Conservation (phyloP, 805 yeast genomes). For the Blastobotrys chiropterorum region DNA sequence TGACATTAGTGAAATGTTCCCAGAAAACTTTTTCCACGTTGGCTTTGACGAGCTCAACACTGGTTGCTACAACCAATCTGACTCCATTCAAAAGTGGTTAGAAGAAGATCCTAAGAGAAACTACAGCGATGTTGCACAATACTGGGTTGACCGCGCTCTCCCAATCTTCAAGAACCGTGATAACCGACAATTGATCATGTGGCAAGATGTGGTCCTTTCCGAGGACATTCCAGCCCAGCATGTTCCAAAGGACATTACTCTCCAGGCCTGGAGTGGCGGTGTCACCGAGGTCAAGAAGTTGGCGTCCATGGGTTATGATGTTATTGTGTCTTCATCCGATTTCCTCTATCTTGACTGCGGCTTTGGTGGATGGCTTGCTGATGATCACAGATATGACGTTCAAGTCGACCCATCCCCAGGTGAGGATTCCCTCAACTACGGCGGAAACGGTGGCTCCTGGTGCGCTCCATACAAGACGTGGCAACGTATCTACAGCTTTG, state of each 20-base stretch:
- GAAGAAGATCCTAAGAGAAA: constrained; percentile 23
- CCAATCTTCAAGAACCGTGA: constrained; percentile 28
- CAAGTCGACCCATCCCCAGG: constrained; percentile 18
- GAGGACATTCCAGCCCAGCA: constrained; percentile 23
- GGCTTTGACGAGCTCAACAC: constrained; percentile 36
- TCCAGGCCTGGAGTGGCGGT: constrained; percentile 33
- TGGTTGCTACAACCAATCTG: constrained; percentile 30
- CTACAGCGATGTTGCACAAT: constrained; percentile 29
- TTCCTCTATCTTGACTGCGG: constrained; percentile 39
- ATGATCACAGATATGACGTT: constrained; percentile 30
- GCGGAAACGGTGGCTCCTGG: constrained; percentile 33
- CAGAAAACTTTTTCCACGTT: constrained; percentile 35
- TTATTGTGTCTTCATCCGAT: constrained; percentile 31
- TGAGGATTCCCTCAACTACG: constrained; percentile 28
- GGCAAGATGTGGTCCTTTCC: constrained; percentile 35
- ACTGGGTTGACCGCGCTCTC: constrained; percentile 33
- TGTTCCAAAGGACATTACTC: constrained; percentile 30
- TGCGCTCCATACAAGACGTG: constrained; percentile 40
- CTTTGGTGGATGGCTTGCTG: constrained; percentile 32
- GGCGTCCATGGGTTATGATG: constrained; percentile 33
- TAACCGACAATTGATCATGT: constrained; percentile 33
- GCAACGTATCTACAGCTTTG: constrained; percentile 36
- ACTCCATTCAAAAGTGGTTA: constrained; percentile 26
- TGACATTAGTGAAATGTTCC: constrained; percentile 30
- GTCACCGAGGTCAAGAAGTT: constrained; percentile 23